Base-by-base conservation (phyloP, 805 yeast species). In the Metschnikowia lachancei region DNA sequence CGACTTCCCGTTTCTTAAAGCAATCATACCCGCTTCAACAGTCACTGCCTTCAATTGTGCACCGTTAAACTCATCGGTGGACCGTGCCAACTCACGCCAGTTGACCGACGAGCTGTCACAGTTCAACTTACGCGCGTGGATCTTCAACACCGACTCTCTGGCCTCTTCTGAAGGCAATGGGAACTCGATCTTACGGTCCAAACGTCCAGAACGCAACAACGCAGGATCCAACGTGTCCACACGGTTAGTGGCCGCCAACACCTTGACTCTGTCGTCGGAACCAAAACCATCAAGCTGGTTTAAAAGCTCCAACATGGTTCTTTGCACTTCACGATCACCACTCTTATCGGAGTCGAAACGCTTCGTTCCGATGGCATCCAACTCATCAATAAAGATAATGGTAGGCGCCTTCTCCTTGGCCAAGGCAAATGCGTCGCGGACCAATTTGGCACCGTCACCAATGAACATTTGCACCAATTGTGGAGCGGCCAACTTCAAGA, bases 1-100 rank as follows among this genome's bases (percentile, higher is more conserved):
- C 36, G 85, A 80, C 69, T 94, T 96, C 14, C 96, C 97, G 59
- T 88, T 89, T 72, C 99, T 82, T 63, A 94, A 76, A 1, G 99
- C 99, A 70, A 94, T 94, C 99, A 94, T 94, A 63, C 99, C 99
- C 6, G 99, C 99, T 68, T 94, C 99, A 18, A 94, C 99, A 7
- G 97, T 91, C 36, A 94, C 99, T 1, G 99, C 99, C 73, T 94
- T 94, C 65, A 94, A 76, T 70, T 94, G 99, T 1, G 99, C 99
- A 64, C 99, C 99, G 63, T 94, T 94, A 69, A 94, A 94, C 70
- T 94, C 99, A 67, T 94, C 99, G 0, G 99, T 94, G 7, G 96
- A 87, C 65, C 99, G 81, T 3, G 99, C 98, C 64, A 94, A 80
- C 73, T 94, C 99, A 67, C 90, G 87, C 99, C 99, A 94, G 72